Base-by-base conservation (phyloP, 2,329 filamentous ascomycete genomes). In the Pyrenophora tritici-repentis region DNA sequence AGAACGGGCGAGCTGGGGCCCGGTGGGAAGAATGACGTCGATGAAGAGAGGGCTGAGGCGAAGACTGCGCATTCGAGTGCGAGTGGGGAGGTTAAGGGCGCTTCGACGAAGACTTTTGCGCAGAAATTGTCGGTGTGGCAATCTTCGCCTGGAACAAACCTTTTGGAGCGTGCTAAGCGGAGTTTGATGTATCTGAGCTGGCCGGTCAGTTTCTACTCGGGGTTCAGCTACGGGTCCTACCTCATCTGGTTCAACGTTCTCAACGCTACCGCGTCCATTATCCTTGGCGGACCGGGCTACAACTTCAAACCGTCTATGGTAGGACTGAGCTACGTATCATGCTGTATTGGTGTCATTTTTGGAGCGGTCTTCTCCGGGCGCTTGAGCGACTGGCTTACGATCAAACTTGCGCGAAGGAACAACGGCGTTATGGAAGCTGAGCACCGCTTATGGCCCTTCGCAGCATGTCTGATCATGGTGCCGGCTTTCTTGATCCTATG, bases 401-500 rank as follows among this genome's bases (percentile, higher is more conserved):
- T 67, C 22, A 58, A 58, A 39, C 55, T 66, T 4, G 75, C 75
- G 6, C 66, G 75, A 1, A 61, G 66, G 2, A 76, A 76, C 50
- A 52, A 55, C 8, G 75, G 75, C 17, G 65, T 77, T 10, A 61
- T 72, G 26, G 75, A 78, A 53, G 62, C 75, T 0, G 76, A 78
- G 44, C 66, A 75, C 39, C 62, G 73, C 0, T 58, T 78, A 0
- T 78, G 75, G 71, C 66, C 75, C 1, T 75, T 78, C 52, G 43
- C 62, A 1, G 62, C 68, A 1, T 75, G 73, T 9, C 49, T 76
- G 9, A 47, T 82, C 3, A 59, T 80, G 20, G 68, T 79, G 4
- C 77, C 79, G 0, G 73, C 68, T 8, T 75, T 73, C 0, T 65
- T 81, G 3, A 73, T 81, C 33, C 64, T 81, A 1, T 82, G 79